These are phyloP conservation scores for Trichoderma polysporum DNA, from an alignment of 2,329 filamentous ascomycete species.

Conservation along the genomic window DNA sequence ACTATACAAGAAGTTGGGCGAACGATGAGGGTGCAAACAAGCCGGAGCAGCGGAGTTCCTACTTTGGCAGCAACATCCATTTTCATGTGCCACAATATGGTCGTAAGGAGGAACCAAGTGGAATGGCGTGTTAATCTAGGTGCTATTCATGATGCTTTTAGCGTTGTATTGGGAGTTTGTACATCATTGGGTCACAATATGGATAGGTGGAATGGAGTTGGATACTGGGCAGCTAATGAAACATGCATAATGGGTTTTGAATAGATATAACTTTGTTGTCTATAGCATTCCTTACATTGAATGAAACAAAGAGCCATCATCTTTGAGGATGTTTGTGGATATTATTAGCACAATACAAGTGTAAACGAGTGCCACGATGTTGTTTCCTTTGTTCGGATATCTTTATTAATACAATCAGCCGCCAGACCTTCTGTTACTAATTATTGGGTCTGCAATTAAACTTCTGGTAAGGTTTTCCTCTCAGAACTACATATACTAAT, in stretches of 20 bases:
- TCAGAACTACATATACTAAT: too few relatives aligned
- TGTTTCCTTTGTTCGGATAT: not conserved
- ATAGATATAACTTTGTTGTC: not conserved
- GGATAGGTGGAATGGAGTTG: not conserved
- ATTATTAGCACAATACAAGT: not conserved
- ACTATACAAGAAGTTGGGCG: conserved; percentile 28
- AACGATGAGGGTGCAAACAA: conserved; percentile 17
- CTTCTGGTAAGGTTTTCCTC: too few relatives aligned
- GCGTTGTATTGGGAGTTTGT: not conserved
- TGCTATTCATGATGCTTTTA: not conserved
- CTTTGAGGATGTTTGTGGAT: not conserved
- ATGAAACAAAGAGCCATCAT: not conserved
- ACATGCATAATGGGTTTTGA: not conserved
- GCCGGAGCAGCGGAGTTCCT: conserved; percentile 23
- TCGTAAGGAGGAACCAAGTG: not conserved
- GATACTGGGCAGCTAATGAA: not conserved
- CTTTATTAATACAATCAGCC: not conserved
- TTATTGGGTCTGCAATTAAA: too few relatives aligned
- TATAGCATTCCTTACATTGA: not conserved
- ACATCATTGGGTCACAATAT: not conserved
- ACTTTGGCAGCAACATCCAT: conserved; percentile 26
- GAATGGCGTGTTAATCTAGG: not conserved
- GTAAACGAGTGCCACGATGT: not conserved
- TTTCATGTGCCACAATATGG: conserved; percentile 15
- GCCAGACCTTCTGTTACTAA: too few relatives aligned